phyloP scores from a whole-genome alignment of 1,284 basidiomycete species.

The Athelia sp. region DNA sequence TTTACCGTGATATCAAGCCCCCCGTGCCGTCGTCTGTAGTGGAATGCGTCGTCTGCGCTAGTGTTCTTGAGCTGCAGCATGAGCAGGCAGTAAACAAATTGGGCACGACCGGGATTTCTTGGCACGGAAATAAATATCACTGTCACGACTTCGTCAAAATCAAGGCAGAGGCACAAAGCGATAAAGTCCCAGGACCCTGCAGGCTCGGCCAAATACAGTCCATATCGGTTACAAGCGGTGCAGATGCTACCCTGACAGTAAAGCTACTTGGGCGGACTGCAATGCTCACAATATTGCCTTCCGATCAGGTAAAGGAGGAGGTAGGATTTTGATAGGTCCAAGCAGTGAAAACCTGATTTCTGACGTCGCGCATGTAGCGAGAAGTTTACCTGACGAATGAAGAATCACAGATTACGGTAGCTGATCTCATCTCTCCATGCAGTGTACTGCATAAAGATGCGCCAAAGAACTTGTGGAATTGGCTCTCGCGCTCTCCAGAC shows the following conservation, averaged over 20 bases:
- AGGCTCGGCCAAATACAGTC: constrained; percentile 30
- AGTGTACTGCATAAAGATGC: not conserved
- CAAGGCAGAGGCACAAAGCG: constrained; percentile 19
- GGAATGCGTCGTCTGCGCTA: constrained; percentile 34
- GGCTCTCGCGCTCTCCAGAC: not conserved
- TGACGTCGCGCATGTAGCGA: no score
- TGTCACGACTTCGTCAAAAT: constrained; percentile 51
- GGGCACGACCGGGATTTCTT: constrained; percentile 33
- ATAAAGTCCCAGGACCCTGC: constrained; percentile 22
- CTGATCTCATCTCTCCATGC: not conserved
- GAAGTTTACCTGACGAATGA: not conserved
- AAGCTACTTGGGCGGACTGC: constrained; percentile 27
- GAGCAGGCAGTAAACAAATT: constrained; percentile 21
- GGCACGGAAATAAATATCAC: constrained; percentile 42
- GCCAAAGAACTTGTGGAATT: not conserved
- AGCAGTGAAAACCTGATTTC: no score
- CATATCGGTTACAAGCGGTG: constrained; percentile 12
- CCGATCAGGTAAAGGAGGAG: no score
- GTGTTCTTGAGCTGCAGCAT: constrained; percentile 31
- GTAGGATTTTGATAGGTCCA: no score
- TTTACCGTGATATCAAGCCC: constrained; percentile 29
- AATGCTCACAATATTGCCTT: no score
- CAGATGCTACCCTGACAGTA: constrained; percentile 14
- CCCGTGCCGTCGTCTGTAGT: constrained; percentile 18
- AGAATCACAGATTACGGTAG: not conserved